Percentiles rank a stretch among this genome's conserved stretches.
Evolutionary conservation across 139 green algal genomes (phyloP).

Genomic region (Nannochloris sp.): DNA sequence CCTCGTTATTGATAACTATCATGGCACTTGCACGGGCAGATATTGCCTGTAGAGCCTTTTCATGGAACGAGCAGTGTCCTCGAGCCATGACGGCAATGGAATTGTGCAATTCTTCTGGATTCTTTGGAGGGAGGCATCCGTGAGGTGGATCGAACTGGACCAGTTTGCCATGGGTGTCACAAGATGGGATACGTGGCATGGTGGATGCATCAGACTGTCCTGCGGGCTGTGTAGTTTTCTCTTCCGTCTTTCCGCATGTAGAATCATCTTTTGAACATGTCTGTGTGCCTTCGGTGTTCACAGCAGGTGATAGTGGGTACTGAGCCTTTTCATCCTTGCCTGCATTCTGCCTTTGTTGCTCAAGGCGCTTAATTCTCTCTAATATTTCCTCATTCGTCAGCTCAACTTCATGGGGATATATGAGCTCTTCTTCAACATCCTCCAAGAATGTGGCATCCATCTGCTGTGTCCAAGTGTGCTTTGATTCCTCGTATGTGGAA

Average conservation of each 20-base stretch:
- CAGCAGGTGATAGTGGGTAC: not conserved
- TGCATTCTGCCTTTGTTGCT: not conserved
- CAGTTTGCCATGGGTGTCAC: not conserved
- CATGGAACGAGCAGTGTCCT: too few species aligned
- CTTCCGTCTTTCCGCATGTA: not conserved
- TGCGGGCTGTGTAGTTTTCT: not conserved
- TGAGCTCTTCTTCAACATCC: not conserved
- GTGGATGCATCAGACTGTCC: not conserved
- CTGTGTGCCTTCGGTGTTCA: not conserved
- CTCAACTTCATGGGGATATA: conserved; percentile 1
- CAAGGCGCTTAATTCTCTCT: not conserved
- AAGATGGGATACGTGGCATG: not conserved
- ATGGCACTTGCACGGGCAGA: too few species aligned
- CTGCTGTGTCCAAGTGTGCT: not conserved
- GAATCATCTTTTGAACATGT: not conserved
- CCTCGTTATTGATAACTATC: too few species aligned
- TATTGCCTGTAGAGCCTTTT: too few species aligned
- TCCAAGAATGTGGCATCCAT: not conserved
- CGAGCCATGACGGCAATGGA: too few species aligned
- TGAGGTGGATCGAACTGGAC: not conserved
- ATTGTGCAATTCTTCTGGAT: too few species aligned
- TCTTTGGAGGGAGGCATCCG: not conserved
- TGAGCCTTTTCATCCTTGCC: not conserved
- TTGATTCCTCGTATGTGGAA: not conserved
- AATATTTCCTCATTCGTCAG: conserved; percentile 8